Percentiles rank a stretch among this genome's conserved stretches.
These are phyloP conservation scores for Raphanus sativus DNA, from an alignment of 345 rosid genomes.

Conservation along the genomic window DNA sequence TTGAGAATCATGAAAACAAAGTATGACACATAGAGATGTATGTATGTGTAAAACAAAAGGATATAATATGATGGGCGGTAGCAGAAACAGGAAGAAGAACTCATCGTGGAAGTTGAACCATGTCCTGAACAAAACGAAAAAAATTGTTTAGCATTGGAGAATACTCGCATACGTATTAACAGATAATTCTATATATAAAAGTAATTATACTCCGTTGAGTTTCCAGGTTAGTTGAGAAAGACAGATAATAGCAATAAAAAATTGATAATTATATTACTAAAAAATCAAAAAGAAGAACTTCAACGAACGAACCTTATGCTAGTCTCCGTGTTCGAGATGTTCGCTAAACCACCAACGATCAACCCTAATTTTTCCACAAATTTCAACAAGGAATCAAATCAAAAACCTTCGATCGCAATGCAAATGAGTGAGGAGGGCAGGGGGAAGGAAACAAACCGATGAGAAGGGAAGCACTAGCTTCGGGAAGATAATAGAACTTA, in stretches of 20 bases:
- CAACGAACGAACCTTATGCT: background rate
- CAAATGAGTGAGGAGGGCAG: conserved; percentile 9
- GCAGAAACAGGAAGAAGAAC: conserved; percentile 89
- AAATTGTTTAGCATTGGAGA: background rate
- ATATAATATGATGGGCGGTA: conserved; percentile 98
- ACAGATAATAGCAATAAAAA: conserved; percentile 24
- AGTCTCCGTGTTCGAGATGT: background rate
- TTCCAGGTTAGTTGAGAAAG: conserved; percentile 23
- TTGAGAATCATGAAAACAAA: background rate
- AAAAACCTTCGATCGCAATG: background rate
- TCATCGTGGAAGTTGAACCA: conserved; percentile 99
- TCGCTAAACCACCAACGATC: background rate
- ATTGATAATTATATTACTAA: background rate
- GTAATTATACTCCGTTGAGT: background rate
- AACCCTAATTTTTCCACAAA: background rate
- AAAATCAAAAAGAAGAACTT: background rate
- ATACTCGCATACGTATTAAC: background rate
- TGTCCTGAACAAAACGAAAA: conserved; percentile 39
- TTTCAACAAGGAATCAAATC: background rate
- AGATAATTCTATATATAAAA: background rate
- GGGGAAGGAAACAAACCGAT: conserved; percentile 53
- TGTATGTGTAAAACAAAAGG: conserved; percentile 42
- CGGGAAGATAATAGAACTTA: conserved; percentile 91
- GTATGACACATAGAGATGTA: background rate
- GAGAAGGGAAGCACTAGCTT: conserved; percentile 98